phyloP scores from a whole-genome alignment of 2,329 filamentous ascomycete species.

The Colletotrichum tropicale region DNA sequence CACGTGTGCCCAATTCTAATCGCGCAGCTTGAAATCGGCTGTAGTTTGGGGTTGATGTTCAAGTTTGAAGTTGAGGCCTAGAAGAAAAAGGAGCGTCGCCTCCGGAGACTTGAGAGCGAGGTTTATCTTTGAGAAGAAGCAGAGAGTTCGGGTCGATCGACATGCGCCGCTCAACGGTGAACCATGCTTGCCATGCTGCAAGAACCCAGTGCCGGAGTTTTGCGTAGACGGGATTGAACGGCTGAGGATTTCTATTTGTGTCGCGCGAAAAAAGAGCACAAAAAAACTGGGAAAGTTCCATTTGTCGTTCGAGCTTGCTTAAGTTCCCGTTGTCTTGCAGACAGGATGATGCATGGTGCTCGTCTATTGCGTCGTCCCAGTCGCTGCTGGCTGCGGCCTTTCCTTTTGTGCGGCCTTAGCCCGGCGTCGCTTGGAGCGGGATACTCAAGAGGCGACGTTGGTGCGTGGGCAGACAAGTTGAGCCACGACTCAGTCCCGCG shows the following conservation, averaged over 20 bases:
- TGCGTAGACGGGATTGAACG: not conserved
- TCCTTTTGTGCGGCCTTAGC: not conserved
- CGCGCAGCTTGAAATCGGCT: not conserved
- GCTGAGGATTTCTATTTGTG: not conserved
- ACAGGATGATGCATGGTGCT: slow-evolving; percentile 7
- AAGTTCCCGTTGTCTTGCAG: slow-evolving; percentile 1
- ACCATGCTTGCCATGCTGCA: not conserved
- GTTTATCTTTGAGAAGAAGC: not conserved
- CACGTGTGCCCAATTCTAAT: not conserved
- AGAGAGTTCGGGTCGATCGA: not conserved
- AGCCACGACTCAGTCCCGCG: slow-evolving; percentile 1
- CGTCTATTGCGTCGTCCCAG: not conserved
- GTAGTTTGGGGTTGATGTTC: not conserved
- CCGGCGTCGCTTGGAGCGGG: slow-evolving; percentile 6
- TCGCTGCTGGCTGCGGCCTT: not conserved
- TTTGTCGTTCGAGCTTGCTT: not conserved
- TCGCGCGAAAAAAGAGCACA: not conserved
- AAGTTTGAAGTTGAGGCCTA: not conserved
- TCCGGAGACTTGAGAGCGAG: not conserved
- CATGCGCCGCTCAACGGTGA: not conserved
- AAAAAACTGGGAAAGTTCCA: not conserved
- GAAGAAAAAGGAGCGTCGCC: not conserved
- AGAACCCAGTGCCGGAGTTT: not conserved
- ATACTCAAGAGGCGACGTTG: not conserved
- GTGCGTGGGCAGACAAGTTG: not conserved